Conservation (phyloP, 192 early-diverging fungal species). For the Spizellomyces punctatus region DNA sequence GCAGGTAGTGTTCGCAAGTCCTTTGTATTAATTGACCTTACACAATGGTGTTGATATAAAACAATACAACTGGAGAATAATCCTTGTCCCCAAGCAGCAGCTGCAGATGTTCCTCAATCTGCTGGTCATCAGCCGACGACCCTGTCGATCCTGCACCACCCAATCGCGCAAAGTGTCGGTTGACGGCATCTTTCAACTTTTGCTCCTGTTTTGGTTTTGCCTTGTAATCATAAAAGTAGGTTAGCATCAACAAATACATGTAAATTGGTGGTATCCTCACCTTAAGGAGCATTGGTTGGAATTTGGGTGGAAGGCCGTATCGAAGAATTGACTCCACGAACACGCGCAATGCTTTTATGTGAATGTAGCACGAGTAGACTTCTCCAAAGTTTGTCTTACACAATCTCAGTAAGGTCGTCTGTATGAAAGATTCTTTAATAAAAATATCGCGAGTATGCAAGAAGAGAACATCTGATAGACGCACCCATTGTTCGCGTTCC, state of each 20-base stretch:
- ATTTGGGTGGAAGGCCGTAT: slow-evolving; percentile 97
- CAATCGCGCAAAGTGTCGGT: slow-evolving; percentile 79
- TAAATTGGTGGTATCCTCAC: slow-evolving; percentile 33
- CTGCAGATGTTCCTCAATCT: slow-evolving; percentile 82
- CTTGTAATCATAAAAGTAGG: slow-evolving; percentile 22
- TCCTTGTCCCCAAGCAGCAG: slow-evolving; percentile 80
- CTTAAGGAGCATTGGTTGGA: slow-evolving; percentile 73
- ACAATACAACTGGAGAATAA: slow-evolving; percentile 89
- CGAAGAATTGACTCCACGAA: slow-evolving; percentile 97
- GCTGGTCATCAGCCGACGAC: slow-evolving; percentile 58
- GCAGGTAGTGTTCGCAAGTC: too few species aligned
- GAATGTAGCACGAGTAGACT: slow-evolving; percentile 88
- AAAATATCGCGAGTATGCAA: background rate
- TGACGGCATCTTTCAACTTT: slow-evolving; percentile 78
- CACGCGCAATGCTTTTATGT: slow-evolving; percentile 90
- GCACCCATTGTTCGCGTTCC: slow-evolving; percentile 78
- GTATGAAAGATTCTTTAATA: slow-evolving; percentile 11
- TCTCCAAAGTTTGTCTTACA: slow-evolving; percentile 95
- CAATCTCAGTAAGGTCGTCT: slow-evolving; percentile 77
- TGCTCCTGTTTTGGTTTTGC: slow-evolving; percentile 79
- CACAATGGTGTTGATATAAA: slow-evolving; percentile 57
- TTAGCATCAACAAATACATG: background rate
- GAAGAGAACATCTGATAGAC: background rate
- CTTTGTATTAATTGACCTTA: background rate
- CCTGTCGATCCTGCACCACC: slow-evolving; percentile 65